A percentile compares a stretch with the other conserved stretches of the same genome.
Evolutionary conservation across 2,329 filamentous ascomycete species (phyloP).

Genomic region (Diaporthe citri): DNA sequence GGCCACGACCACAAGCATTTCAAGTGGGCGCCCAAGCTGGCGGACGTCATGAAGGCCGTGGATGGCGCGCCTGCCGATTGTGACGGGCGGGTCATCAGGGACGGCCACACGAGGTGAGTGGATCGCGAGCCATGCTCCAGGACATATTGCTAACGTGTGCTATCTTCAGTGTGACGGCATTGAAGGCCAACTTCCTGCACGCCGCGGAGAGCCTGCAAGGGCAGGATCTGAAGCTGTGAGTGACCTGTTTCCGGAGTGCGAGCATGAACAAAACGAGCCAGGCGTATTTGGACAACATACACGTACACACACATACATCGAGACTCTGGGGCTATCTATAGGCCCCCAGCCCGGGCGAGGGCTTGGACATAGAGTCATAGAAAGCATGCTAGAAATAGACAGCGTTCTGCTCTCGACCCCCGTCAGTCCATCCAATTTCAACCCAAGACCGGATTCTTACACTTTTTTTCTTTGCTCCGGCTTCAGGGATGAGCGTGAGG

Average conservation of each 20-base stretch:
- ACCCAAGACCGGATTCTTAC: slow-evolving; percentile 53
- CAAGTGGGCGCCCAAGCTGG: slow-evolving; percentile 92
- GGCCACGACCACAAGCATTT: slow-evolving; percentile 86
- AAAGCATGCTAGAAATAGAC: slow-evolving; percentile 43
- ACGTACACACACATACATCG: slow-evolving; percentile 15
- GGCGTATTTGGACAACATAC: slow-evolving; percentile 23
- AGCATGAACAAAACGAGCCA: slow-evolving; percentile 27
- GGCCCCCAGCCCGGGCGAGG: background rate
- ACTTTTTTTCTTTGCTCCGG: slow-evolving; percentile 36
- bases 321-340: slow-evolving; percentile 5
- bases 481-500: slow-evolving; percentile 38
- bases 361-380: slow-evolving; percentile 38
- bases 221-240: slow-evolving; percentile 87
- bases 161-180: slow-evolving; percentile 79
- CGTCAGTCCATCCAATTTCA: slow-evolving; percentile 35
- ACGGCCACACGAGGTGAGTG: slow-evolving; percentile 85
- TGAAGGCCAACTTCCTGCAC: slow-evolving; percentile 95
- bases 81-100: slow-evolving; percentile 92
- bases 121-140: background rate
- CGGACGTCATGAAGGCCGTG: slow-evolving; percentile 90
- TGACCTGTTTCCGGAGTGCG: slow-evolving; percentile 50
- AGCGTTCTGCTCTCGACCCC: slow-evolving; percentile 42
- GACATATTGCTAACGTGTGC: slow-evolving; percentile 9
- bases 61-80: slow-evolving; percentile 82
- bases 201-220: slow-evolving; percentile 71